These are phyloP conservation scores for Apiotrichum sp. DNA, from an alignment of 1,284 basidiomycete genomes.

Conservation along the genomic window DNA sequence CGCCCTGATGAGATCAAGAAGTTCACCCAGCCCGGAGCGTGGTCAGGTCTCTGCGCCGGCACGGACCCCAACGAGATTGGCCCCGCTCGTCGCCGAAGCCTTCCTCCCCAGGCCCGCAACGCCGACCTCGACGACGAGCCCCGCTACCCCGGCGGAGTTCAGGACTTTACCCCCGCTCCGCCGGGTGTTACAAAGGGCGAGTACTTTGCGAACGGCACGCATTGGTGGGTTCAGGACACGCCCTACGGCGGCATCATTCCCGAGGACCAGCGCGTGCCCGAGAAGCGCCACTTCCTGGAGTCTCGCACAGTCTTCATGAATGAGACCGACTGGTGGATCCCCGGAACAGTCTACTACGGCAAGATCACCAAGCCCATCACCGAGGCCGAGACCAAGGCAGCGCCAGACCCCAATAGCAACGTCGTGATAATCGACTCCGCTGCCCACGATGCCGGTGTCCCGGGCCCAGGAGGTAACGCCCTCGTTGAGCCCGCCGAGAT, in stretches of 20 bases:
- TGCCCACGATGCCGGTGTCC: neutral
- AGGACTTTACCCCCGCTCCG: neutral
- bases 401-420: neutral
- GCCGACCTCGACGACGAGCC: neutral
- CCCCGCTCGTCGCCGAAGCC: slow-evolving; percentile 4
- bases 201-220: neutral
- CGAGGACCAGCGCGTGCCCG: neutral
- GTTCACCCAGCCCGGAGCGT: slow-evolving; percentile 11
- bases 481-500: neutral
- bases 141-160: neutral
- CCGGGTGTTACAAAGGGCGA: neutral
- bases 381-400: neutral
- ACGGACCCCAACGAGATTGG: slow-evolving; percentile 9
- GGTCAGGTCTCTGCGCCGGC: slow-evolving; percentile 17
- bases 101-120: neutral
- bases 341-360: slow-evolving; percentile 3
- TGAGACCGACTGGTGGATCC: slow-evolving; percentile 8
- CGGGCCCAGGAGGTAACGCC: neutral
- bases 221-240: neutral
- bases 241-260: neutral
- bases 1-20: slow-evolving; percentile 16
- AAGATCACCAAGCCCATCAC: neutral
- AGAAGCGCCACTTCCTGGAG: slow-evolving; percentile 1
- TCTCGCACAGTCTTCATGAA: slow-evolving; percentile 2
- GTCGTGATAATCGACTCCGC: neutral